A percentile compares a stretch with the other conserved stretches of the same genome.
Conservation (phyloP, 768 basidiomycete species). For the Amanita jacksonii region DNA sequence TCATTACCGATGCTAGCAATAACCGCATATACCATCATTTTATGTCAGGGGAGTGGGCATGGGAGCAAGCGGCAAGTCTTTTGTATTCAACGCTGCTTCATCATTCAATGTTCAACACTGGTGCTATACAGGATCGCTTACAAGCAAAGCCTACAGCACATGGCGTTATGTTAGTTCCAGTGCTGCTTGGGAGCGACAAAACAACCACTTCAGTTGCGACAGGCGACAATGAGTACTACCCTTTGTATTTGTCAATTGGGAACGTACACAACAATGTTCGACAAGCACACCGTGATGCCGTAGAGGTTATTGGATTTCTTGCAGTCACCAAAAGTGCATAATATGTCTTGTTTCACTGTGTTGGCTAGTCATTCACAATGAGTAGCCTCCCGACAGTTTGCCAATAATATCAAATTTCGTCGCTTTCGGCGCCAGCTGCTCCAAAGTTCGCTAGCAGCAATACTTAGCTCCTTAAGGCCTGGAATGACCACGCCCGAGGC, state of each 20-base stretch:
- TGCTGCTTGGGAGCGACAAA: conserved; percentile 25
- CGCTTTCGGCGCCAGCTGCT: not conserved
- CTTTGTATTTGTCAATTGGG: conserved; percentile 16
- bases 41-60: conserved; percentile 11
- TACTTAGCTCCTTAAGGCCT: not conserved
- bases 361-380: not conserved
- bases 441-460: not conserved
- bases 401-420: not conserved
- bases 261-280: conserved; percentile 12
- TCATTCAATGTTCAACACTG: not conserved
- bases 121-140: conserved; percentile 14
- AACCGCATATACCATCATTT: not conserved
- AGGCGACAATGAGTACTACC: conserved; percentile 21
- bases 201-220: conserved; percentile 24
- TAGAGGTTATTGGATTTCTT: conserved; percentile 13
- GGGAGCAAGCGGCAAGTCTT: conserved; percentile 6
- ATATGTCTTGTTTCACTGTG: not conserved
- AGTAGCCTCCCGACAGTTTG: not conserved
- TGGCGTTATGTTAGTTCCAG: conserved; percentile 17
- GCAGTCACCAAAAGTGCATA: no score
- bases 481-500: conserved; percentile 12
- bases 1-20: no score
- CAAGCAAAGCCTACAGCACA: conserved; percentile 11
- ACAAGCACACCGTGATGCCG: conserved; percentile 12
- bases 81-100: not conserved